Conservation (phyloP, 257 asterid genomes). For the Jasminum sambac region DNA sequence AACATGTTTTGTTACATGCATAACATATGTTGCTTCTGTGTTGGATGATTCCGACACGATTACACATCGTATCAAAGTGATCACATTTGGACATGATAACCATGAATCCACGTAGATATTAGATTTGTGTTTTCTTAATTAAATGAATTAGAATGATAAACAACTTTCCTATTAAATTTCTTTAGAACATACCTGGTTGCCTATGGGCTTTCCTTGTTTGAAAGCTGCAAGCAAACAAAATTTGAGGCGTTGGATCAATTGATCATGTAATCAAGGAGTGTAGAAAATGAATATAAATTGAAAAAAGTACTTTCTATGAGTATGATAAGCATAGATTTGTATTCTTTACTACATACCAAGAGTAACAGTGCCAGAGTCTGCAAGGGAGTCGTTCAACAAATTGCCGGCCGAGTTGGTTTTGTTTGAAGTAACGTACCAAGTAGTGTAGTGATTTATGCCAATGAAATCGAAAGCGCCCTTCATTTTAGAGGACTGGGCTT, state of each 20-base stretch:
- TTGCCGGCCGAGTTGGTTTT: slow-evolving; percentile 41
- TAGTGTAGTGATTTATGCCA: slow-evolving; percentile 90
- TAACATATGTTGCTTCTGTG: too few relatives aligned
- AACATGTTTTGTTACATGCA: too few relatives aligned
- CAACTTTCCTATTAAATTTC: background rate
- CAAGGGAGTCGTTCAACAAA: slow-evolving; percentile 52
- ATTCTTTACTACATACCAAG: slow-evolving; percentile 46
- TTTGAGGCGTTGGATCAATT: background rate
- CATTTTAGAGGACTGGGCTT: slow-evolving; percentile 44
- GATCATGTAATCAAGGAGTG: background rate
- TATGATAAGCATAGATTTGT: background rate
- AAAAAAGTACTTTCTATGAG: background rate
- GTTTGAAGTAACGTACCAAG: slow-evolving; percentile 65
- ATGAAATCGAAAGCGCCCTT: slow-evolving; percentile 76
- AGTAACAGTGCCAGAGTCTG: slow-evolving; percentile 61
- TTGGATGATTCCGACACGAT: too few relatives aligned
- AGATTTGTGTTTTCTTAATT: background rate
- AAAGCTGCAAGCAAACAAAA: slow-evolving; percentile 35
- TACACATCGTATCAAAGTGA: too few relatives aligned
- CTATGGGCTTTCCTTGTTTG: slow-evolving; percentile 39
- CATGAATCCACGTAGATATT: too few relatives aligned
- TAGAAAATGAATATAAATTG: background rate
- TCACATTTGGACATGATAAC: too few relatives aligned
- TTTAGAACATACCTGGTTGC: slow-evolving; percentile 40
- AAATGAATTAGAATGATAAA: background rate